Conservation (phyloP, 495 filamentous ascomycete species). For the Bacidia gigantensis region DNA sequence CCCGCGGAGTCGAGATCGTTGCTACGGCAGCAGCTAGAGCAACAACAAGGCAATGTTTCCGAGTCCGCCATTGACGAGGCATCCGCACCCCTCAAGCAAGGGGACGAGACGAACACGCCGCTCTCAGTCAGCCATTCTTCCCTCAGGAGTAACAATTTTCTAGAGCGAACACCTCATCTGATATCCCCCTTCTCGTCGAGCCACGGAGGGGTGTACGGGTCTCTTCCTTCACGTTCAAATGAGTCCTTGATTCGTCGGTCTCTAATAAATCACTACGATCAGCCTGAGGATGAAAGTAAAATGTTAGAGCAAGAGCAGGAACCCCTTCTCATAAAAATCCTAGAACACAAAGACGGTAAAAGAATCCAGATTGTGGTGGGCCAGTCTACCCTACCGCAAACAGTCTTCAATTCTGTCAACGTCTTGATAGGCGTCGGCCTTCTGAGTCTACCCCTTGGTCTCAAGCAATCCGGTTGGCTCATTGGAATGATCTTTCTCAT, state of each 20-base stretch:
- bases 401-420: slow-evolving; percentile 93
- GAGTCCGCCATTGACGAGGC: slow-evolving; percentile 16
- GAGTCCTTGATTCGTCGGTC: slow-evolving; percentile 58
- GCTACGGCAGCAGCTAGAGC: slow-evolving; percentile 31
- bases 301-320: slow-evolving; percentile 52
- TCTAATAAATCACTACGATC: slow-evolving; percentile 46
- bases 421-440: slow-evolving; percentile 86
- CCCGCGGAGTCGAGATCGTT: slow-evolving; percentile 28
- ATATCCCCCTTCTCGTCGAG: slow-evolving; percentile 53
- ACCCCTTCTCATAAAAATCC: slow-evolving; percentile 70
- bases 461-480: slow-evolving; percentile 86
- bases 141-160: slow-evolving; percentile 32
- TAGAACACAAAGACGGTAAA: slow-evolving; percentile 76
- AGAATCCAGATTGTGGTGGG: slow-evolving; percentile 71
- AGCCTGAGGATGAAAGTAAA: slow-evolving; percentile 38
- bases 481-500: slow-evolving; percentile 64
- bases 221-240: slow-evolving; percentile 52
- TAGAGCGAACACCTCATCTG: slow-evolving; percentile 48
- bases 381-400: slow-evolving; percentile 88
- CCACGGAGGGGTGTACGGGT: slow-evolving; percentile 67
- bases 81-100: slow-evolving; percentile 14
- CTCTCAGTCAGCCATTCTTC: background rate
- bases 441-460: slow-evolving; percentile 73
- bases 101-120: slow-evolving; percentile 12
- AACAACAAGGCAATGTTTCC: slow-evolving; percentile 6